Evolutionary conservation across 176 grass and related monocot species (phyloP).

Genomic region (Hsuehochloa calcarea): DNA sequence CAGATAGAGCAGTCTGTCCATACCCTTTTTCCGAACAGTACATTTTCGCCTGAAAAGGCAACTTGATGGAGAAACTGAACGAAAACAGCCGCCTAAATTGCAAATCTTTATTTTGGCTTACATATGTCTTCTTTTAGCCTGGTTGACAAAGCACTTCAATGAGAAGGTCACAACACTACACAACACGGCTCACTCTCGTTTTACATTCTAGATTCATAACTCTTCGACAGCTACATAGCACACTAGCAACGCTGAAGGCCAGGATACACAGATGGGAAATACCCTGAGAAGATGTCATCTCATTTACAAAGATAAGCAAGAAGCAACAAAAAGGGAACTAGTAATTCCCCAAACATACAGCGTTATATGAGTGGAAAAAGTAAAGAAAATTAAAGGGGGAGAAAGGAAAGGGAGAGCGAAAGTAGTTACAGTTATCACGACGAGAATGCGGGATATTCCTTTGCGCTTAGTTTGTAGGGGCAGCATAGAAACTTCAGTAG

Average conservation of each 20-base stretch:
- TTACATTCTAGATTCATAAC: neutral
- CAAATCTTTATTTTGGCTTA: neutral
- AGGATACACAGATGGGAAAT: neutral
- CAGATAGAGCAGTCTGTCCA: neutral
- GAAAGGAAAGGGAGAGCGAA: neutral
- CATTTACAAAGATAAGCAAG: conserved; percentile 26
- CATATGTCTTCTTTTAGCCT: neutral
- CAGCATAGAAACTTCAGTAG: neutral
- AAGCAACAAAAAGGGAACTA: neutral
- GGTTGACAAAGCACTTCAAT: neutral
- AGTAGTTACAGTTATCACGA: neutral
- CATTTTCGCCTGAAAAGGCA: conserved; percentile 29
- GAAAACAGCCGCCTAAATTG: conserved; percentile 9
- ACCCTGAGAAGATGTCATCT: neutral
- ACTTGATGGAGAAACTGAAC: conserved; percentile 11
- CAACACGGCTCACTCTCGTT: neutral
- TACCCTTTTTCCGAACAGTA: neutral
- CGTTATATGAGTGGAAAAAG: neutral
- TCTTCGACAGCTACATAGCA: neutral
- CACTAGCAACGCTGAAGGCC: neutral
- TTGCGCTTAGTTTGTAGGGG: neutral
- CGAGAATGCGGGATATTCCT: neutral
- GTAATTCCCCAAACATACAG: conserved; percentile 8
- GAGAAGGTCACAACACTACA: neutral
- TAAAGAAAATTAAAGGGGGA: neutral